phyloP scores from a whole-genome alignment of 208 protist genomes.

The Lotmaria passim region DNA sequence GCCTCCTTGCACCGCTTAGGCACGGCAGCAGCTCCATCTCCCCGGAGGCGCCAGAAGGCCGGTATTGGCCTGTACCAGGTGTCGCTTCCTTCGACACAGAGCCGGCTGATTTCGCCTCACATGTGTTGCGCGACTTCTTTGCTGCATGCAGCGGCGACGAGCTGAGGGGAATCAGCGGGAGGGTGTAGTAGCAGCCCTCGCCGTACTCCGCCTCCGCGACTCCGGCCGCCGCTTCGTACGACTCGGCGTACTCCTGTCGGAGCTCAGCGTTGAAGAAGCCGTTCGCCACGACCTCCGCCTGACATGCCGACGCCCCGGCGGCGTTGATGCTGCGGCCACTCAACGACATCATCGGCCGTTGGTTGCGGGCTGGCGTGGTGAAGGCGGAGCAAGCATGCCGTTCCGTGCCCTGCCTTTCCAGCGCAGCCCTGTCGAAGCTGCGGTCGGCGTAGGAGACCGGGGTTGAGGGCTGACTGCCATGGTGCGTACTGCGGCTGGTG shows the following conservation, averaged over 20 bases:
- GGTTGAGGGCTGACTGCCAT: neutral
- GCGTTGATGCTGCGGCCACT: neutral
- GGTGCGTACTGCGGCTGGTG: neutral
- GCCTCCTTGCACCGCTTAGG: neutral
- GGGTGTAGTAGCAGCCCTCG: constrained; percentile 21
- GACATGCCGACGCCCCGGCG: neutral
- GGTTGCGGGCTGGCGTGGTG: neutral
- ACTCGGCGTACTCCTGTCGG: neutral
- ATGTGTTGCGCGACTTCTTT: neutral
- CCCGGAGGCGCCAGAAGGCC: too few species aligned
- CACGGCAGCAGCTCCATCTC: constrained; percentile 10
- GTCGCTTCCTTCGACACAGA: neutral
- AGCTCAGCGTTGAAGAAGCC: constrained; percentile 19
- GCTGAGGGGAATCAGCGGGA: neutral
- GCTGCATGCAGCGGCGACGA: neutral
- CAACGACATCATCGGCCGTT: neutral
- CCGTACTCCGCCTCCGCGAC: constrained; percentile 9
- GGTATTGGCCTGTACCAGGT: neutral
- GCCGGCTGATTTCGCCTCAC: neutral
- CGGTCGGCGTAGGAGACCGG: neutral
- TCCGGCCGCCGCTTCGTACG: neutral
- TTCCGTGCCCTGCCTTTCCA: neutral
- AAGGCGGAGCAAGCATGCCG: neutral
- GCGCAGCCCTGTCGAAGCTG: neutral
- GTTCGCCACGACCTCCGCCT: constrained; percentile 23